A percentile compares a stretch with the other conserved stretches of the same genome.
These are phyloP conservation scores for Conticribra guillardii DNA, from an alignment of 108 stramenopile genomes.

Conservation along the genomic window DNA sequence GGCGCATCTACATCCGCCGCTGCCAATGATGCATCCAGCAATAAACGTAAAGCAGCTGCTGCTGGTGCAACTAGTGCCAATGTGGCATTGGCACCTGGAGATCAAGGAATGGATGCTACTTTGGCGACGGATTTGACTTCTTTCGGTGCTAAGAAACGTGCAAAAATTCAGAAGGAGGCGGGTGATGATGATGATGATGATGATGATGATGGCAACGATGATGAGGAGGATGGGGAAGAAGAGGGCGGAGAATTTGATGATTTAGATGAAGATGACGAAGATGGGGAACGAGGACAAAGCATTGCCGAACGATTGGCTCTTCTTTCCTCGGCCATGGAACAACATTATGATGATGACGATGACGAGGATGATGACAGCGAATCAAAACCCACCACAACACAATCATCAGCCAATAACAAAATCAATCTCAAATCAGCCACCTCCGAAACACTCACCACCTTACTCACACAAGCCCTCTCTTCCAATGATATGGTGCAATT, in stretches of 20 bases:
- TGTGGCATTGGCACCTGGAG: constrained; percentile 42
- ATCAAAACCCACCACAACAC: constrained; percentile 1
- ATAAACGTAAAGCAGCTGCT: constrained; percentile 29
- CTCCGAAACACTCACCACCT: constrained; percentile 46
- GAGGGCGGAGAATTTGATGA: constrained; percentile 19
- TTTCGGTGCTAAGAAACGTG: constrained; percentile 4
- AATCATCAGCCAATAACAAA: constrained; percentile 15
- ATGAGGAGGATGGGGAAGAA: constrained; percentile 5
- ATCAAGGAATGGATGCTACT: constrained; percentile 40
- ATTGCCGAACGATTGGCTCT: constrained; percentile 54
- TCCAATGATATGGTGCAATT: constrained; percentile 50
- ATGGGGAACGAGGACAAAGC: constrained; percentile 32
- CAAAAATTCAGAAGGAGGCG: not conserved
- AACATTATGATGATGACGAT: constrained; percentile 37
- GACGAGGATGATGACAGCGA: constrained; percentile 33
- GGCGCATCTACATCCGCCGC: constrained; percentile 4
- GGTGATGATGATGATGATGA: not conserved
- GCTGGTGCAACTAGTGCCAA: no score
- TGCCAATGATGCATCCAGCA: constrained; percentile 2
- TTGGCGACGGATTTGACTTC: constrained; percentile 40
- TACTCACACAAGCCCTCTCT: constrained; percentile 51
- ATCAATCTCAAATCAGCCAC: constrained; percentile 51
- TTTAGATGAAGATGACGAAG: constrained; percentile 32
- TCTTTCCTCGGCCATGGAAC: constrained; percentile 55
- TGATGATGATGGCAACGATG: constrained; percentile 22